These are phyloP conservation scores for Dimargaris cristalligena DNA, from an alignment of 192 early-diverging fungal genomes.

Conservation along the genomic window DNA sequence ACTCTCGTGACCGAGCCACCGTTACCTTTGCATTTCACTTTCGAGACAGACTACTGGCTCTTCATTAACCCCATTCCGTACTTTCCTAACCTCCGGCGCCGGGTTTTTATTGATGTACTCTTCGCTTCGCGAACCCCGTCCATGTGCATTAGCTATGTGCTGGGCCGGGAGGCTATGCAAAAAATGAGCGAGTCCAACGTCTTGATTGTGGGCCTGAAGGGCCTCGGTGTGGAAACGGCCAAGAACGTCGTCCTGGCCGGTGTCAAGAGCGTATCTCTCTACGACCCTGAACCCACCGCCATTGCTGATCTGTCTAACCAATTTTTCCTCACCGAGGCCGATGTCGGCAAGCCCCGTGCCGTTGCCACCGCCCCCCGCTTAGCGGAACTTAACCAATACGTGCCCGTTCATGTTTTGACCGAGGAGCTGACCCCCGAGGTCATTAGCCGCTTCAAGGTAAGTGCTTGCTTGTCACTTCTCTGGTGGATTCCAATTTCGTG, in stretches of 20 bases:
- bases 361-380: constrained; percentile 56
- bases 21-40: not conserved
- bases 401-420: constrained; percentile 72
- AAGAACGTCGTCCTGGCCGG: constrained; percentile 98
- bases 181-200: constrained; percentile 96
- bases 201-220: constrained; percentile 87
- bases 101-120: too few relatives aligned
- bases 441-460: constrained; percentile 36
- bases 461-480: too few relatives aligned
- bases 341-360: constrained; percentile 78
- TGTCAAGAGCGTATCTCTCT: constrained; percentile 94
- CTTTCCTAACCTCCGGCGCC: too few relatives aligned
- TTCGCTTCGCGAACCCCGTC: too few relatives aligned
- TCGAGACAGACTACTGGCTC: too few relatives aligned
- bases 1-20: not conserved
- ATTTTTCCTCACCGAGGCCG: constrained; percentile 76
- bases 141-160: constrained; percentile 81
- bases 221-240: constrained; percentile 95
- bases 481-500: too few relatives aligned
- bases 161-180: constrained; percentile 92
- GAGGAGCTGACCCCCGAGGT: constrained; percentile 58
- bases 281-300: constrained; percentile 62
- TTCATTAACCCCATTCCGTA: too few relatives aligned
- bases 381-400: constrained; percentile 93
- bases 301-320: constrained; percentile 80